Evolutionary conservation across 2,329 filamentous ascomycete species (phyloP), one percentile per base, ranked within the genome.

Genomic region (Volutella citrinella): DNA sequence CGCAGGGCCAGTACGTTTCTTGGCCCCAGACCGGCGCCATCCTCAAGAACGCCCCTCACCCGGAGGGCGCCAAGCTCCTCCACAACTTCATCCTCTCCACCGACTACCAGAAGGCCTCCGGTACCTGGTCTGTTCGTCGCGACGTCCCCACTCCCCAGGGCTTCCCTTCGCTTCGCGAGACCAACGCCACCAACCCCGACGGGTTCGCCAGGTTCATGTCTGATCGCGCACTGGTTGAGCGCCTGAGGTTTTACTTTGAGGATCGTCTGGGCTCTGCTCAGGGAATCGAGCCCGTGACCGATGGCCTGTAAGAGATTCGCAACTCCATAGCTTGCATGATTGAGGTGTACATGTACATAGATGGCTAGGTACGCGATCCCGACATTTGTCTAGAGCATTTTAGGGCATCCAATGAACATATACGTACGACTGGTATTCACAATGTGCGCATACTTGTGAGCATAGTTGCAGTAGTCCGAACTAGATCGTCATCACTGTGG

Each of bases 11-110:
- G 28, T 73, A 66, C 38, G 64, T 70, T 7, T 59, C 60, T 5
- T 77, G 72, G 72, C 43, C 68, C 1, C 72, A 76, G 43, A 61
- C 52, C 0, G 68, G 54, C 3, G 73, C 61, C 2, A 76, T 77
- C 36, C 55, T 70, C 19, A 65, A 64, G 33, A 54, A 68, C 19
- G 69, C 72, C 0, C 67, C 68, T 1, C 68, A 70, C 30, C 68
- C 69, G 1, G 70, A 76, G 49, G 62, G 62, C 19, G 68, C 72
- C 18, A 76, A 74, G 55, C 53, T 76, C 17, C 60, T 76, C 8
- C 61, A 69, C 44, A 68, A 61, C 46, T 76, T 53, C 46, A 38
- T 75, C 6, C 49, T 74, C 10, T 68, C 59, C 34, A 36, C 54
- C 3, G 68, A 69, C 34, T 61, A 43, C 28, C 66, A 72, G 46